A percentile compares a stretch with the other conserved stretches of the same genome.
Evolutionary conservation across 2,329 filamentous ascomycete genomes (phyloP).

Genomic region (Leptographium radiaticola): DNA sequence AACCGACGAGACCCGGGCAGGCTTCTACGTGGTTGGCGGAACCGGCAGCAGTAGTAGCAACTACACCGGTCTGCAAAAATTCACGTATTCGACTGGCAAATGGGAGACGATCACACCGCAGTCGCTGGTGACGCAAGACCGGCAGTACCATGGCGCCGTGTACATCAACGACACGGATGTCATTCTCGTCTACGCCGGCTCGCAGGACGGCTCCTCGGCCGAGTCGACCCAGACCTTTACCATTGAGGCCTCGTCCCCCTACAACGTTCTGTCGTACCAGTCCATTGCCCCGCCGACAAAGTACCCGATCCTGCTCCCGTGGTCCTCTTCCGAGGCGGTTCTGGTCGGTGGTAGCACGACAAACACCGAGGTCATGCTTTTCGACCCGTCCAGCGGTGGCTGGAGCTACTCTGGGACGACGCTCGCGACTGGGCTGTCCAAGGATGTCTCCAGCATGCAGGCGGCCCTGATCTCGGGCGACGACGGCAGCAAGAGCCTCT

Average conservation of each 20-base stretch:
- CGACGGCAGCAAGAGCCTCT: slow-evolving; percentile 66
- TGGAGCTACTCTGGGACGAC: slow-evolving; percentile 58
- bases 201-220: slow-evolving; percentile 41
- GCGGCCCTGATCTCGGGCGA: slow-evolving; percentile 54
- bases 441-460: slow-evolving; percentile 42
- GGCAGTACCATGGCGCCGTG: slow-evolving; percentile 60
- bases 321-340: slow-evolving; percentile 56
- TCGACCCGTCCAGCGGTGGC: slow-evolving; percentile 43
- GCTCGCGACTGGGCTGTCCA: slow-evolving; percentile 46
- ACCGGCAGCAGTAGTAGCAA: slow-evolving; percentile 30
- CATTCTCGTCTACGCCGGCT: slow-evolving; percentile 73
- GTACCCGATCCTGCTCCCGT: slow-evolving; percentile 60
- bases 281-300: slow-evolving; percentile 48
- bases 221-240: slow-evolving; percentile 64
- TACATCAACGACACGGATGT: slow-evolving; percentile 59
- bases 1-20: slow-evolving; percentile 43
- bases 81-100: slow-evolving; percentile 36
- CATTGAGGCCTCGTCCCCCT: slow-evolving; percentile 53
- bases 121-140: slow-evolving; percentile 48
- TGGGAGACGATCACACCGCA: slow-evolving; percentile 35
- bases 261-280: slow-evolving; percentile 42
- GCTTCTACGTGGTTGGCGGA: slow-evolving; percentile 74
- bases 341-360: slow-evolving; percentile 59
- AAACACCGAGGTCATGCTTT: slow-evolving; percentile 61
- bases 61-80: slow-evolving; percentile 67